Percentiles rank a stretch among this genome's conserved stretches.
Evolutionary conservation across 2,329 filamentous ascomycete genomes (phyloP).

Genomic region (Xylaria sp.): DNA sequence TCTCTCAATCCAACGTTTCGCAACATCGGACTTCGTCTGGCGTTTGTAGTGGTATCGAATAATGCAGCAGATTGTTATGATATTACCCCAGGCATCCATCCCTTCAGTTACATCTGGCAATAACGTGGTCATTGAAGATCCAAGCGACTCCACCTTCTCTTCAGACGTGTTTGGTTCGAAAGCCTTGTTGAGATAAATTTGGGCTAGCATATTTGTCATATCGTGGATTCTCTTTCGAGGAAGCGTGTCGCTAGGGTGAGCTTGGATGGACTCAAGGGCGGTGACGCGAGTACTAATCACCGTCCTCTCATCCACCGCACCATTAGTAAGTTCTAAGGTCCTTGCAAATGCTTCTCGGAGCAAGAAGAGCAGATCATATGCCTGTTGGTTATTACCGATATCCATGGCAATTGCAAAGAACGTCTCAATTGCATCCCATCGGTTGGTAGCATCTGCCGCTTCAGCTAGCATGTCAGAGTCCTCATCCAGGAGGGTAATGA

Average conservation of each 20-base stretch:
- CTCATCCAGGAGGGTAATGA: conserved; percentile 37
- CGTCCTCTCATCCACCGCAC: conserved; percentile 36
- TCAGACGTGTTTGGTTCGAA: conserved; percentile 35
- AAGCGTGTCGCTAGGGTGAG: conserved; percentile 42
- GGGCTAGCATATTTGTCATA: conserved; percentile 42
- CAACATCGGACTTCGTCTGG: conserved; percentile 34
- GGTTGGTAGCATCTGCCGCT: conserved; percentile 43
- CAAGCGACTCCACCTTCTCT: conserved; percentile 41
- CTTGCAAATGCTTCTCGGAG: conserved; percentile 44
- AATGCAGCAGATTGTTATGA: conserved; percentile 41
- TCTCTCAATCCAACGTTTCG: conserved; percentile 37
- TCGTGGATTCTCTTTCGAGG: conserved; percentile 39
- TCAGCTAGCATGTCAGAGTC: conserved; percentile 42
- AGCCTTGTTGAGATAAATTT: conserved; percentile 45
- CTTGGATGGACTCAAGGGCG: conserved; percentile 41
- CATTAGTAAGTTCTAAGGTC: conserved; percentile 39
- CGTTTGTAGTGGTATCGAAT: conserved; percentile 46
- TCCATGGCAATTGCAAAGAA: conserved; percentile 45
- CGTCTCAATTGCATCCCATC: conserved; percentile 45
- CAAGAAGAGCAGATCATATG: conserved; percentile 46
- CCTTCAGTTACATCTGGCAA: conserved; percentile 41
- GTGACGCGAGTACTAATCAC: conserved; percentile 42
- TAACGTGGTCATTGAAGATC: conserved; percentile 39
- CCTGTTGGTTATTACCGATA: conserved; percentile 40
- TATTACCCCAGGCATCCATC: conserved; percentile 39